These are phyloP conservation scores for Diaporthe batatas DNA, from an alignment of 2,329 filamentous ascomycete species.

Conservation along the genomic window DNA sequence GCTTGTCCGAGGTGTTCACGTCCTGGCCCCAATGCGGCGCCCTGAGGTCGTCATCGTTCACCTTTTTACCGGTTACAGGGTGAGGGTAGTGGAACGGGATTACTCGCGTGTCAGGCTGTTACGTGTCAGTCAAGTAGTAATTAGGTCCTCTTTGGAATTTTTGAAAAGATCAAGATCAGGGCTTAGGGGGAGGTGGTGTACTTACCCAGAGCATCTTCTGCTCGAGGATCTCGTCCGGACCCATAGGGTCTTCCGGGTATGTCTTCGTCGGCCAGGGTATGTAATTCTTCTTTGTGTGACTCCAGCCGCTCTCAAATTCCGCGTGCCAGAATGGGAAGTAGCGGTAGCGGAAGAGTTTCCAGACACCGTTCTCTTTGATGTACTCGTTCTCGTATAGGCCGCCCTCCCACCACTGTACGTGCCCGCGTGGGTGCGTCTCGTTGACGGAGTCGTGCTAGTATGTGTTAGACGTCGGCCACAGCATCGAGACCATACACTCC, in stretches of 20 bases:
- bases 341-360: constrained; percentile 66
- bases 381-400: constrained; percentile 72
- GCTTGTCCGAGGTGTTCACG: constrained; percentile 54
- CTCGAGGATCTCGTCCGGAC: constrained; percentile 66
- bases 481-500: not conserved
- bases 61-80: constrained; percentile 61
- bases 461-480: not conserved
- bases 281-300: constrained; percentile 66
- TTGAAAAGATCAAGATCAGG: too few species aligned
- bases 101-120: constrained; percentile 64
- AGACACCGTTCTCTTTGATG: constrained; percentile 66
- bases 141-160: too few species aligned
- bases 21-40: constrained; percentile 61
- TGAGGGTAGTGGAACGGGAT: constrained; percentile 67
- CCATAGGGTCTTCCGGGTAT: constrained; percentile 63
- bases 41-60: constrained; percentile 61
- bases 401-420: constrained; percentile 70
- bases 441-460: constrained; percentile 61
- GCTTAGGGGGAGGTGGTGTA: too few species aligned
- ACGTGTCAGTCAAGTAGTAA: too few species aligned
- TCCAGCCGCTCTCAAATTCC: constrained; percentile 66
- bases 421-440: constrained; percentile 63
- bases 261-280: constrained; percentile 62
- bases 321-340: constrained; percentile 71
- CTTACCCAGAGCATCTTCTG: constrained; percentile 63